Percentiles rank a stretch among this genome's conserved stretches.
phyloP scores from a whole-genome alignment of 2,329 filamentous ascomycete genomes.

The Neonectria magnoliae region DNA sequence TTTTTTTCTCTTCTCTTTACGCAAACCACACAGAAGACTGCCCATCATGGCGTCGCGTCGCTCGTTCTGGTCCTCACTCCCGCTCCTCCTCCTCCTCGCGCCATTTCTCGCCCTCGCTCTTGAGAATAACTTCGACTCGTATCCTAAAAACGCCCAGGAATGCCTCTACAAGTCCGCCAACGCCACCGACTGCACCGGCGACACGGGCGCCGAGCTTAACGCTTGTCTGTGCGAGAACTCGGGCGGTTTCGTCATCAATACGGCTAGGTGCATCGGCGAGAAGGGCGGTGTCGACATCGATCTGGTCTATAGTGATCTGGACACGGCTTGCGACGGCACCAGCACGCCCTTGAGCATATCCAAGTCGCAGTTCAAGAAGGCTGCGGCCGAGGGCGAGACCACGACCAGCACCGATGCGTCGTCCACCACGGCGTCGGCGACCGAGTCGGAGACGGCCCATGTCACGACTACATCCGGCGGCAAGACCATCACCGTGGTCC shows the following conservation, averaged over 20 bases:
- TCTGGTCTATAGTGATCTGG: conserved; percentile 56
- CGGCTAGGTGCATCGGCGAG: conserved; percentile 58
- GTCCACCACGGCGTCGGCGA: conserved; percentile 11
- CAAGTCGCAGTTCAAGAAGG: conserved; percentile 52
- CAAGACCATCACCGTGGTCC: conserved; percentile 21
- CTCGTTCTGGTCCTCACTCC: conserved; percentile 28
- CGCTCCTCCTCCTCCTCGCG: conserved; percentile 44
- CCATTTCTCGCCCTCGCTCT: conserved; percentile 36
- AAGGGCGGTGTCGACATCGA: conserved; percentile 48
- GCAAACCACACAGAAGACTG: neutral
- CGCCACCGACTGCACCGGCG: conserved; percentile 53
- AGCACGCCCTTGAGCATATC: conserved; percentile 55
- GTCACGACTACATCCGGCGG: conserved; percentile 27
- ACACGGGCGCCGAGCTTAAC: conserved; percentile 54
- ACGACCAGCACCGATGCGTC: conserved; percentile 6
- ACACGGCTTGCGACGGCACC: conserved; percentile 55
- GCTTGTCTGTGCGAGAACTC: conserved; percentile 61
- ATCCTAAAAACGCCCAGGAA: conserved; percentile 45
- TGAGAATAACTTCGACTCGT: conserved; percentile 48
- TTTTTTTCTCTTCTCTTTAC: no score
- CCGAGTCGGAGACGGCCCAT: conserved; percentile 5
- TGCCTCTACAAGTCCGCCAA: conserved; percentile 57
- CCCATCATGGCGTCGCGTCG: conserved; percentile 40
- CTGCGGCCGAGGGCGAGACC: conserved; percentile 22
- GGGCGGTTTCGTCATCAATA: conserved; percentile 58